phyloP scores from a whole-genome alignment of 495 filamentous ascomycete species.

The Talaromyces liani region DNA sequence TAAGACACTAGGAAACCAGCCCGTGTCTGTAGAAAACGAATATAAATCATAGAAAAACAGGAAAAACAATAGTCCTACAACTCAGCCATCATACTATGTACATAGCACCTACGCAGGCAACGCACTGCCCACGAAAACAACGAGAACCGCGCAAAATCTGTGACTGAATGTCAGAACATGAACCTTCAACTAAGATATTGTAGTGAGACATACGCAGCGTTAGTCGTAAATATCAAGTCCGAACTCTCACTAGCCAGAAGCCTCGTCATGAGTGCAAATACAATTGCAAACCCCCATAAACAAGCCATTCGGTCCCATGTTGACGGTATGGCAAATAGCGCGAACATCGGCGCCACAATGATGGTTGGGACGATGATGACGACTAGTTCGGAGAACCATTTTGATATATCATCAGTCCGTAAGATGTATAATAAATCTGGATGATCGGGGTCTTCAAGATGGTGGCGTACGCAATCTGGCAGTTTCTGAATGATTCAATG shows the following conservation, averaged over 20 bases:
- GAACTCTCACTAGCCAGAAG: not conserved
- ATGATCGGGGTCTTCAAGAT: not conserved
- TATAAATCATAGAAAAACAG: not conserved
- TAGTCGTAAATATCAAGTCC: not conserved
- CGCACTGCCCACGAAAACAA: constrained; percentile 3
- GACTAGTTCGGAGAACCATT: not conserved
- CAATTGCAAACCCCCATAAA: constrained; percentile 1
- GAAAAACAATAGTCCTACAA: not conserved
- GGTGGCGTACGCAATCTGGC: not conserved
- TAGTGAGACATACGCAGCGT: constrained; percentile 1
- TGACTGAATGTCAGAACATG: no score
- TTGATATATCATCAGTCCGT: not conserved
- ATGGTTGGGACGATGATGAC: constrained; percentile 2
- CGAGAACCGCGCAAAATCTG: constrained; percentile 6
- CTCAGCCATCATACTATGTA: not conserved
- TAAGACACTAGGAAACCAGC: not conserved
- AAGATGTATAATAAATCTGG: not conserved
- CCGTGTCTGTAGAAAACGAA: not conserved
- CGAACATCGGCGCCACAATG: constrained; percentile 5
- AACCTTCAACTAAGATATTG: no score
- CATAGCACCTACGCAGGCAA: not conserved
- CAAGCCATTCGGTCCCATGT: not conserved
- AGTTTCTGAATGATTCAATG: not conserved
- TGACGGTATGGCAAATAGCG: not conserved
- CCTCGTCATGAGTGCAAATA: not conserved